Evolutionary conservation across 768 basidiomycete genomes (phyloP).

Genomic region (Steccherinum ochraceum): DNA sequence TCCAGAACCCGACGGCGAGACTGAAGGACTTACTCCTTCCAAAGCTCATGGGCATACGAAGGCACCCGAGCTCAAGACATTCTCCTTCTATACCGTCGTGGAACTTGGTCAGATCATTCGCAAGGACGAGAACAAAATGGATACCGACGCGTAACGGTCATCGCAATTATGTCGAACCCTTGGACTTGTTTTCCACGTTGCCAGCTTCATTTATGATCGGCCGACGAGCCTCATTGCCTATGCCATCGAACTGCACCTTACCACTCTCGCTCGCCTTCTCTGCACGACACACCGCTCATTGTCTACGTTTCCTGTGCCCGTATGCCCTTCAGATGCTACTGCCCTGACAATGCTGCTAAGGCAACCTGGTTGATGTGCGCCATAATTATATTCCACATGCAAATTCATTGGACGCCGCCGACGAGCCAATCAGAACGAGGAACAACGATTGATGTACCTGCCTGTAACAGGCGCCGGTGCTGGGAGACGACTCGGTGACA

Average conservation of each 20-base stretch:
- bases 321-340: too few species aligned
- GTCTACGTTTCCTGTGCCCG: background rate
- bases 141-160: background rate
- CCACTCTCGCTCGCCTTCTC: too few species aligned
- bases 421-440: background rate
- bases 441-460: background rate
- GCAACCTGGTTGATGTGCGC: background rate
- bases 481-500: background rate
- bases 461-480: background rate
- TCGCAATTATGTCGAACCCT: background rate
- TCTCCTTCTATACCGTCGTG: conserved; percentile 83
- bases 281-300: background rate
- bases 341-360: background rate
- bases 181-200: background rate
- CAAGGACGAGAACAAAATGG: conserved; percentile 37
- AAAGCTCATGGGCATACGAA: conserved; percentile 31
- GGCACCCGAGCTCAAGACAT: conserved; percentile 73
- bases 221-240: background rate
- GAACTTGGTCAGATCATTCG: conserved; percentile 69
- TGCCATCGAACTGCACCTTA: too few species aligned
- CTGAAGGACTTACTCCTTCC: conserved; percentile 27
- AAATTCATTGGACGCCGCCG: background rate
- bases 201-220: background rate
- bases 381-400: background rate
- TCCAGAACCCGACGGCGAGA: conserved; percentile 59